Base-by-base conservation (phyloP, 2,329 filamentous ascomycete genomes). In the Cordyceps pruinosa region DNA sequence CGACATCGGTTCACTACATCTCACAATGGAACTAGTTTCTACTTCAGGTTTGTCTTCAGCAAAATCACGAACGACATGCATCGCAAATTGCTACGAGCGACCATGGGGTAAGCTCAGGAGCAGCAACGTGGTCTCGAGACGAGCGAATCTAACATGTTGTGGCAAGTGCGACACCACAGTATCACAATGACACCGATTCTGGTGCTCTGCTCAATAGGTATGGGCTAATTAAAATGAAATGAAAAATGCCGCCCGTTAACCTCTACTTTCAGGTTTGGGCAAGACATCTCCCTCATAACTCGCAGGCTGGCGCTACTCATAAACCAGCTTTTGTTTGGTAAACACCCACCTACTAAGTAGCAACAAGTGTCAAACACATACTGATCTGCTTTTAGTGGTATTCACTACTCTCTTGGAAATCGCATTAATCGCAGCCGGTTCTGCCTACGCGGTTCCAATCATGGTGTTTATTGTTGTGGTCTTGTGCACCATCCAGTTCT, bases 381-480 rank as follows among this genome's bases (percentile, higher is more conserved):
- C 79, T 78, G 17, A 25, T 4, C 28, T 19, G 10, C 4, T 19
- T 34, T 15, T n/a, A 39, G 32, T 30, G n/a, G 21, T 19, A 0
- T 42, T 52, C 8, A 23, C 34, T 4, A n/a, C 30, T 5, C 26
- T 51, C 19, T 4, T 67, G 66, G 73, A 51, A 57, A 68, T 17
- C 68, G 66, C 56, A 72, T 70, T 58, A 64, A 45, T 67, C 56
- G 19, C 26, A 3, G 46, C 46, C 2, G 54, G 54, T 4, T 41
- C 46, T 2, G 12, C 15, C 5, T 57, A 57, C 19, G 6, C 30
- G 1, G 30, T 23, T 1, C 45, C 76, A 2, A 71, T 71, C 0
- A 69, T 81, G n/a, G 78, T 79, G 0, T 53, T 73, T 8, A 17
- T 50, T 0, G 1, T 58, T 3, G 13, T 59, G 15, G 53, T 54